Conservation (phyloP, 805 yeast species). For the Saturnispora diversa region DNA sequence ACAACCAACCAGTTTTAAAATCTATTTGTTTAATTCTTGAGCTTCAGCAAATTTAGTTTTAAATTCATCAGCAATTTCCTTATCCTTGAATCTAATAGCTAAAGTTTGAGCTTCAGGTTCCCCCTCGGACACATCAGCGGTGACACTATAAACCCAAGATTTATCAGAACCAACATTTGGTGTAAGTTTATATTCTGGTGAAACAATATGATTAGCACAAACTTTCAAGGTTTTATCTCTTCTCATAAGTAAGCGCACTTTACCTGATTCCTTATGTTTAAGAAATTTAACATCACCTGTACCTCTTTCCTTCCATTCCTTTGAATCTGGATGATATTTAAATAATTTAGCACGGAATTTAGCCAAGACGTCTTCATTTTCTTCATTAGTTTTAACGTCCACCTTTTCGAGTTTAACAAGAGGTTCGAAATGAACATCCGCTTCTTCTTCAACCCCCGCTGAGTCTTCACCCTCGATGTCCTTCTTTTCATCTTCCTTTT, state of each 20-base stretch:
- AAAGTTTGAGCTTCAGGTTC: constrained; percentile 92
- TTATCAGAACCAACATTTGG: constrained; percentile 96
- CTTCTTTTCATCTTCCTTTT: constrained; percentile 31
- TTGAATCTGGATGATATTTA: constrained; percentile 69
- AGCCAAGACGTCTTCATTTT: constrained; percentile 71
- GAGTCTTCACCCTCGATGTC: constrained; percentile 31
- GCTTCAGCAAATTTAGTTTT: constrained; percentile 88
- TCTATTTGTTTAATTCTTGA: constrained; percentile 54
- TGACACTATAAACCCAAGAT: constrained; percentile 95
- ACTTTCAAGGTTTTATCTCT: constrained; percentile 97
- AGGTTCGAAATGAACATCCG: constrained; percentile 86
- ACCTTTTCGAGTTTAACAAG: constrained; percentile 91
- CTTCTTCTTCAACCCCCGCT: constrained; percentile 26
- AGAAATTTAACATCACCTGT: constrained; percentile 96
- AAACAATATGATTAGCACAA: constrained; percentile 91
- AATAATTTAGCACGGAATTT: constrained; percentile 94
- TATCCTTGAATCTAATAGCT: constrained; percentile 90
- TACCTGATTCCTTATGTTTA: constrained; percentile 73
- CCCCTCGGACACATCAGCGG: constrained; percentile 94
- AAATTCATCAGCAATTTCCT: constrained; percentile 91
- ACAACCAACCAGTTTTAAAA: background rate
- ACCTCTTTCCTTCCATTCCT: constrained; percentile 99
- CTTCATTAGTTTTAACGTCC: constrained; percentile 93
- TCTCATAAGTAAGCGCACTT: constrained; percentile 93
- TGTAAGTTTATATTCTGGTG: constrained; percentile 73